Percentiles rank a stretch among this genome's conserved stretches.
These are phyloP conservation scores for Penicillium sp. DNA, from an alignment of 2,329 filamentous ascomycete genomes.

Conservation along the genomic window DNA sequence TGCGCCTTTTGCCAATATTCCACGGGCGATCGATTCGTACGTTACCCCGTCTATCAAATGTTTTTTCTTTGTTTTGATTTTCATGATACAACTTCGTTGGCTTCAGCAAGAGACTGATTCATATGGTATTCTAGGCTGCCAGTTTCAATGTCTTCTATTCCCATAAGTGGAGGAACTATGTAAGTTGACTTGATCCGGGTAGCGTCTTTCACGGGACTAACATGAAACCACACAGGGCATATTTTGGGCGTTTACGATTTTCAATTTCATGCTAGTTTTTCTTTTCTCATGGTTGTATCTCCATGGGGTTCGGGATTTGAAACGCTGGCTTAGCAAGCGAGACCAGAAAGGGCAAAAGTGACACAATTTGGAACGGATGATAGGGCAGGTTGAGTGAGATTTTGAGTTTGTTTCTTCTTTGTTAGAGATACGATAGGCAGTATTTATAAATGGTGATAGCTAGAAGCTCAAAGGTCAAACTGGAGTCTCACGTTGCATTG, in stretches of 20 bases:
- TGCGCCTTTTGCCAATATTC: slow-evolving; percentile 70
- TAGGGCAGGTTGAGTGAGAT: no score
- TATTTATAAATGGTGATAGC: no score
- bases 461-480: no score
- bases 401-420: no score
- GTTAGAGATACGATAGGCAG: no score
- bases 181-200: slow-evolving; percentile 40
- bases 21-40: slow-evolving; percentile 64
- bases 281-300: slow-evolving; percentile 61
- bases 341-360: slow-evolving; percentile 25
- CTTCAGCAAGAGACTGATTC: neutral
- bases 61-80: neutral
- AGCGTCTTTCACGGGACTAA: neutral
- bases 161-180: slow-evolving; percentile 68
- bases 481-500: neutral
- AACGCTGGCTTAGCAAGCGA: slow-evolving; percentile 37
- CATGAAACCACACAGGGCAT: slow-evolving; percentile 51
- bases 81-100: neutral
- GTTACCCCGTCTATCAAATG: slow-evolving; percentile 21
- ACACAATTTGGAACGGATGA: neutral
- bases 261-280: slow-evolving; percentile 64
- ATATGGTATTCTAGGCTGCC: slow-evolving; percentile 27
- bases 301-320: slow-evolving; percentile 37
- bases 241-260: slow-evolving; percentile 66
- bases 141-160: slow-evolving; percentile 65